Conservation (phyloP, 2,329 filamentous ascomycete genomes). For the Xylariaceae sp. region DNA sequence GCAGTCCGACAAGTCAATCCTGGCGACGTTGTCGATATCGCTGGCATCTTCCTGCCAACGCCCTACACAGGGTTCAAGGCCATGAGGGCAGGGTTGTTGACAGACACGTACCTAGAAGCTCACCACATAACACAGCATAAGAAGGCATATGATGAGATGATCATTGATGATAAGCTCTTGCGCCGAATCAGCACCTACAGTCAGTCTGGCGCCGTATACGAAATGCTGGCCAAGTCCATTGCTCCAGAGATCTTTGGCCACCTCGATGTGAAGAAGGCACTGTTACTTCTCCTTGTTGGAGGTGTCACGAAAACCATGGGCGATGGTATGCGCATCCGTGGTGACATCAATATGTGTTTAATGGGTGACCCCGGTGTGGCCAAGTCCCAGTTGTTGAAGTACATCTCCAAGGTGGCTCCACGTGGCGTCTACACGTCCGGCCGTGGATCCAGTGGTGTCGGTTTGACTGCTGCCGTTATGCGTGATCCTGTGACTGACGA, state of each 20-base stretch:
- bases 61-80: slow-evolving; percentile 99
- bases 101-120: slow-evolving; percentile 94
- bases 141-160: slow-evolving; percentile 92
- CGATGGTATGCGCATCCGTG: slow-evolving; percentile 97
- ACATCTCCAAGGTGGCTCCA: slow-evolving; percentile 96
- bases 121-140: slow-evolving; percentile 95
- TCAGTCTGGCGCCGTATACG: slow-evolving; percentile 86
- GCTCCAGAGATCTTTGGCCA: slow-evolving; percentile 97
- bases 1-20: slow-evolving; percentile 85
- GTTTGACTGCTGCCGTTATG: slow-evolving; percentile 80
- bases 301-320: slow-evolving; percentile 96
- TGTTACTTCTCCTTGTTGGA: slow-evolving; percentile 90
- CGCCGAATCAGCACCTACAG: slow-evolving; percentile 82
- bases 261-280: slow-evolving; percentile 94
- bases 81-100: slow-evolving; percentile 91
- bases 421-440: slow-evolving; percentile 83
- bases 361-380: slow-evolving; percentile 99
- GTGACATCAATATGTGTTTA: slow-evolving; percentile 96
- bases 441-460: slow-evolving; percentile 75
- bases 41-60: slow-evolving; percentile 92
- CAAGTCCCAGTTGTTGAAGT: slow-evolving; percentile 97
- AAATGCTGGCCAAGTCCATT: slow-evolving; percentile 92
- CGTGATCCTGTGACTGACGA: slow-evolving; percentile 79
- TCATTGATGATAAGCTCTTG: slow-evolving; percentile 74
- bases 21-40: slow-evolving; percentile 89